A percentile compares a stretch with the other conserved stretches of the same genome.
These are phyloP conservation scores for Bolboschoenus planiculmis DNA, from an alignment of 176 grass and related monocot genomes.

Conservation along the genomic window DNA sequence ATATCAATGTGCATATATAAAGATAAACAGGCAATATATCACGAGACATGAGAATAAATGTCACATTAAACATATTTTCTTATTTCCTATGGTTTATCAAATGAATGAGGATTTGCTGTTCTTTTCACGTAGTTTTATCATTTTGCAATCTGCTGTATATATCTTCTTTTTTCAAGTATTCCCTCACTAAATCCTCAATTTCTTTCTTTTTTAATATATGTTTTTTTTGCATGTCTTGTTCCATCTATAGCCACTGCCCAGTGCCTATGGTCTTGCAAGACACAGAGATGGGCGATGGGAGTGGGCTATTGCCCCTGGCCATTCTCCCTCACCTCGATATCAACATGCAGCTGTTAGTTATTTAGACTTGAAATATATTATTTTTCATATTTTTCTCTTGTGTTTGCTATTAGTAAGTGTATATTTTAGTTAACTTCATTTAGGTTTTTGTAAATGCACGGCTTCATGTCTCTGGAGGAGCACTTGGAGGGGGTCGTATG, in stretches of 20 bases:
- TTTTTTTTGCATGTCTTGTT: background rate
- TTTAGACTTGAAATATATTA: slow-evolving; percentile 12
- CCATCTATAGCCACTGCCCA: slow-evolving; percentile 61
- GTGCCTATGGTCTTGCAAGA: slow-evolving; percentile 97
- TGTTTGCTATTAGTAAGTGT: slow-evolving; percentile 16
- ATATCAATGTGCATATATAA: background rate
- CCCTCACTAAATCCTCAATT: background rate
- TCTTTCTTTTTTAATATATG: slow-evolving; percentile 12
- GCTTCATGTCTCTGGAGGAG: slow-evolving; percentile 99
- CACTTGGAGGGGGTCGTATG: slow-evolving; percentile 98
- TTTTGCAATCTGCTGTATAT: background rate
- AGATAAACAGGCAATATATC: background rate
- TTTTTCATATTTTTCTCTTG: slow-evolving; percentile 22
- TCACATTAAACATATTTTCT: background rate
- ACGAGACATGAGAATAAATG: background rate
- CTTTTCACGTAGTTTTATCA: background rate
- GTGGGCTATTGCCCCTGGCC: slow-evolving; percentile 98
- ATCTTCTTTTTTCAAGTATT: background rate
- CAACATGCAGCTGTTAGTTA: slow-evolving; percentile 92
- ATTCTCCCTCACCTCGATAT: slow-evolving; percentile 97
- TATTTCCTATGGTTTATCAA: background rate
- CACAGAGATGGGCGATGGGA: slow-evolving; percentile 99
- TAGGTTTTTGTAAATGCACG: slow-evolving; percentile 99
- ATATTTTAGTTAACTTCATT: slow-evolving; percentile 25
- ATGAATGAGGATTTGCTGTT: background rate